Percentiles rank a stretch among this genome's conserved stretches.
These are phyloP conservation scores for Berkeleyomyces rouxiae DNA, from an alignment of 2,329 filamentous ascomycete genomes.

Conservation along the genomic window DNA sequence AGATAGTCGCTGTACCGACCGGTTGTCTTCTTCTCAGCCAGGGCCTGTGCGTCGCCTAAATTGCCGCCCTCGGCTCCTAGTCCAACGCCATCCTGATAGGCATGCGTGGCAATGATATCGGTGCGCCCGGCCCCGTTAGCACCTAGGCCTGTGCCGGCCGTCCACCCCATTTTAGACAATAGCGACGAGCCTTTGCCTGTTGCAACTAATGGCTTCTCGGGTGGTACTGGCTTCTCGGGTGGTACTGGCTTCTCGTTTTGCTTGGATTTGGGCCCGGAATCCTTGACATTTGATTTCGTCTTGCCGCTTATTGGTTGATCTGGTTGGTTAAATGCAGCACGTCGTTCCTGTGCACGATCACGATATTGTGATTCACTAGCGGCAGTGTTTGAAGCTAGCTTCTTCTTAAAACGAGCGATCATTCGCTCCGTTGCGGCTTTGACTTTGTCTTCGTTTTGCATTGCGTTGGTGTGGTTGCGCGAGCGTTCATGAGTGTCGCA, in stretches of 20 bases:
- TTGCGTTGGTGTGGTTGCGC: slow-evolving; percentile 26
- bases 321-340: slow-evolving; percentile 44
- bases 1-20: slow-evolving; percentile 46
- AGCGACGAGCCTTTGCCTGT: slow-evolving; percentile 46
- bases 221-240: not conserved
- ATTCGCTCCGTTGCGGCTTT: slow-evolving; percentile 32
- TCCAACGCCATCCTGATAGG: slow-evolving; percentile 52
- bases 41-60: slow-evolving; percentile 47
- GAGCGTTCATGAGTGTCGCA: slow-evolving; percentile 28
- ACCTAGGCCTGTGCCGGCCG: slow-evolving; percentile 45
- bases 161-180: slow-evolving; percentile 60
- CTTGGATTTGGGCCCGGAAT: slow-evolving; percentile 22
- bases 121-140: slow-evolving; percentile 45
- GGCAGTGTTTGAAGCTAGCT: slow-evolving; percentile 15
- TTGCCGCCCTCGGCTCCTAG: slow-evolving; percentile 54
- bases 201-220: slow-evolving; percentile 18
- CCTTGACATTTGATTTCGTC: slow-evolving; percentile 14
- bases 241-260: not conserved
- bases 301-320: slow-evolving; percentile 28
- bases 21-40: slow-evolving; percentile 45
- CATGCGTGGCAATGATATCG: slow-evolving; percentile 44
- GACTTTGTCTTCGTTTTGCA: slow-evolving; percentile 25
- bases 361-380: slow-evolving; percentile 30
- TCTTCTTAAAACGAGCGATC: slow-evolving; percentile 20
- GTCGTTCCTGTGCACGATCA: slow-evolving; percentile 51